Evolutionary conservation across 1,284 basidiomycete species (phyloP), one percentile per base, ranked within the genome.

Genomic region (Schizopora paradoxa): DNA sequence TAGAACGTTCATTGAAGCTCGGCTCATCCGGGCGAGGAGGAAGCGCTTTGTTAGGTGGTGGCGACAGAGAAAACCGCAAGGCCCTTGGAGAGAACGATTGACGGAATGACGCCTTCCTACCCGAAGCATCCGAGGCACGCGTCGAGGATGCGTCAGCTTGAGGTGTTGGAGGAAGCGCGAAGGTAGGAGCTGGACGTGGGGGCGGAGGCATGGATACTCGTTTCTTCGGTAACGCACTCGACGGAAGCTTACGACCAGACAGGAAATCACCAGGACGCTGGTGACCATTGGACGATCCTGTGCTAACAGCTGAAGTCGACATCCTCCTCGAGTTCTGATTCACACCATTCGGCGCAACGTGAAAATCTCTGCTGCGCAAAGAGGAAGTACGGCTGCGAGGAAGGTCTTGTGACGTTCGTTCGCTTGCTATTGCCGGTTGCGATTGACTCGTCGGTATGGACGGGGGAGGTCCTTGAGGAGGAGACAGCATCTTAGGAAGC

Each of bases 161-260:
- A 2, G 82, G 82, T 3, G 82, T 77, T 45, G 81, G 81, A 23
- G 84, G 83, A 8, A 82, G 74, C 6, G 84, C 82, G 44, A 71
- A 73, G 14, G 70, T 79, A 0, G 84, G 84, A 4, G 80, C 74
- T 27, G 84, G 84, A 8, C 80, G 76, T 40, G 74, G 75, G 2
- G 84, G 82, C 6, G 81, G 81, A 2, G 80, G 81, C 59, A 82
- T 71, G 4, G 81, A 83, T 26, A 67, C 58, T 35, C 83, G 69
- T 59, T n/a, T n/a, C 63, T 81, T 70, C 10, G 69, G 56, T 4
- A 70, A 64, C 18, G 56, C 6, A 40, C 28, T 31, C 10, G 27
- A 25, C 31, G 62, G 61, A 26, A 56, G 49, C 11, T 45, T 41
- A 11, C 54, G 52, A 14, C 53, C 44, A 4, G 53, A 53, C 14